A percentile compares a stretch with the other conserved stretches of the same genome.
phyloP scores from a whole-genome alignment of 1,139 yeast genomes.

The Yamadazyma dushanensis region DNA sequence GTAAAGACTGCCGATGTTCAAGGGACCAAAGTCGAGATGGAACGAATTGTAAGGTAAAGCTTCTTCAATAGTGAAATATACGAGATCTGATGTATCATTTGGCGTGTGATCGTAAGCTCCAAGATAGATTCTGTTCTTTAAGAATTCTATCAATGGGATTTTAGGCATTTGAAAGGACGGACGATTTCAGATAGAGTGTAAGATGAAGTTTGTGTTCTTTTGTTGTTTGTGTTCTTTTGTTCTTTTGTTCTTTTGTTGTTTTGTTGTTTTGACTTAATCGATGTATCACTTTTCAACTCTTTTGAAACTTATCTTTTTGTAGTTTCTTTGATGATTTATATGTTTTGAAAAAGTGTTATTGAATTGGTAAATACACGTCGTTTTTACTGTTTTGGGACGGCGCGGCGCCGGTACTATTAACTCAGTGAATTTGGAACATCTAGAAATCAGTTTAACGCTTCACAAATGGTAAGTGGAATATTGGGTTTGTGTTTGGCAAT shows the following conservation, averaged over 20 bases:
- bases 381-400: background rate
- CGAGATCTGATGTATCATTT: conserved; percentile 69
- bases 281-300: too few species aligned
- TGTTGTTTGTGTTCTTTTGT: conserved; percentile 10
- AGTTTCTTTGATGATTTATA: conserved; percentile 4
- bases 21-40: conserved; percentile 94
- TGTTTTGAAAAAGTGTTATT: conserved; percentile 6
- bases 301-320: conserved; percentile 10
- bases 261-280: too few species aligned
- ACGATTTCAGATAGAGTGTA: too few species aligned
- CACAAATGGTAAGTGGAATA: conserved; percentile 1
- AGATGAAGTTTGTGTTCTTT: too few species aligned
- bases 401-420: background rate
- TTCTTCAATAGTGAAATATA: conserved; percentile 90
- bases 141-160: conserved; percentile 46
- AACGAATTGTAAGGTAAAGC: conserved; percentile 88
- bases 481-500: too few species aligned
- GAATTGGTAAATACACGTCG: conserved; percentile 2
- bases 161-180: background rate
- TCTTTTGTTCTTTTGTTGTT: too few species aligned
- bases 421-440: background rate
- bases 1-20: conserved; percentile 89
- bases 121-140: conserved; percentile 72
- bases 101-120: conserved; percentile 89
- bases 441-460: background rate